A percentile compares a stretch with the other conserved stretches of the same genome.
These are phyloP conservation scores for Phaeotremella fagi DNA, from an alignment of 768 basidiomycete species.

Conservation along the genomic window DNA sequence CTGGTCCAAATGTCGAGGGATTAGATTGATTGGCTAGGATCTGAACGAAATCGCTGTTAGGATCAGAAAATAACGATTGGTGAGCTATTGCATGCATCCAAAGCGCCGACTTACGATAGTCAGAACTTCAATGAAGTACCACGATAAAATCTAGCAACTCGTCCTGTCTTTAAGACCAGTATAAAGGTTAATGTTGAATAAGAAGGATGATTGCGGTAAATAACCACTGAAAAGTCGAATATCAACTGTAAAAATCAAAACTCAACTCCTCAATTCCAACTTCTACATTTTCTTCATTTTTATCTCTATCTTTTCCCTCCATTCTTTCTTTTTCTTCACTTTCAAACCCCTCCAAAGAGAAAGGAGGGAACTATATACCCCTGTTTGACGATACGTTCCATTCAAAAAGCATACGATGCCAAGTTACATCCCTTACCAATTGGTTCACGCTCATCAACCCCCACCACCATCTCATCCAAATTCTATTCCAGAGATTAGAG, in stretches of 20 bases:
- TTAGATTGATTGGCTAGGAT: no score
- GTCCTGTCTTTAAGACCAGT: no score
- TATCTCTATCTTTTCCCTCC: not conserved
- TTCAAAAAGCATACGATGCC: conserved; percentile 16
- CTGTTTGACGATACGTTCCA: not conserved
- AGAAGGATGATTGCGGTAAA: not conserved
- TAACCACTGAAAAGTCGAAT: no score
- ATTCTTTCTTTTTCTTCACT: not conserved
- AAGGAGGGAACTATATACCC: no score
- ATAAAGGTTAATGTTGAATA: not conserved
- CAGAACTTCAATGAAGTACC: no score
- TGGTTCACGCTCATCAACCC: conserved; percentile 40
- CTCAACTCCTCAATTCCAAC: not conserved
- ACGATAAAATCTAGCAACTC: no score
- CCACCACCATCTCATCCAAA: conserved; percentile 30
- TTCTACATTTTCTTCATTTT: not conserved
- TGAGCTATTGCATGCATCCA: no score
- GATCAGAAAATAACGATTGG: no score
- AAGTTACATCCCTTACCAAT: conserved; percentile 32
- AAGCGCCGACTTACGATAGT: no score
- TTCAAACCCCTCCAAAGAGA: not conserved
- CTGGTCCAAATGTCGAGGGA: no score
- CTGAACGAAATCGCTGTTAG: no score
- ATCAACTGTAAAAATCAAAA: not conserved
- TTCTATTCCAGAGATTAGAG: conserved; percentile 28